Conservation (phyloP, 352 stramenopile species). For the Phytophthora tubulina region DNA sequence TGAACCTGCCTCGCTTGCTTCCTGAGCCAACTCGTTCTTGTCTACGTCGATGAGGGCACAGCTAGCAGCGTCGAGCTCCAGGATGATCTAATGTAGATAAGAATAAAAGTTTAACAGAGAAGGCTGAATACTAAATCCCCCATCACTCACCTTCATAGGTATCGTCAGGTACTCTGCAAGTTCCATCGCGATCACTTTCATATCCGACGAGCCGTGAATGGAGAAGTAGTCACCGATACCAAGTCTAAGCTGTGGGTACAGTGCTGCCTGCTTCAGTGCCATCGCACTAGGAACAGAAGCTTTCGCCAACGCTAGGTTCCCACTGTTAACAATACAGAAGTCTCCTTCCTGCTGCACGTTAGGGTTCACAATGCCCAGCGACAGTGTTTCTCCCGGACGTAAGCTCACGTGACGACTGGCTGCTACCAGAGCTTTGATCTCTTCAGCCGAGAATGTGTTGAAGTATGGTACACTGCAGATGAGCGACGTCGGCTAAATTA, state of each 20-base stretch:
- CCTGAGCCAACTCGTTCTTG: slow-evolving; percentile 44
- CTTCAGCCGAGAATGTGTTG: slow-evolving; percentile 61
- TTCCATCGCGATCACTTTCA: slow-evolving; percentile 79
- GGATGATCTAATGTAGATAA: slow-evolving; percentile 35
- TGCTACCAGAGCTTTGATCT: slow-evolving; percentile 65
- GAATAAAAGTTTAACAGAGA: not conserved
- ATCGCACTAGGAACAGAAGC: slow-evolving; percentile 46
- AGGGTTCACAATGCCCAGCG: slow-evolving; percentile 31
- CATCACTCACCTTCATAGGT: slow-evolving; percentile 48
- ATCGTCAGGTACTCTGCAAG: slow-evolving; percentile 70
- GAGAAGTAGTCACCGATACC: slow-evolving; percentile 80
- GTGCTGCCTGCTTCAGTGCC: slow-evolving; percentile 58
- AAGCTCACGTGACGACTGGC: slow-evolving; percentile 54
- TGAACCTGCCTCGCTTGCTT: slow-evolving; percentile 51
- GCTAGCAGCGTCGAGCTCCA: slow-evolving; percentile 40
- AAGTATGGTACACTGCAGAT: slow-evolving; percentile 85
- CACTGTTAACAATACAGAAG: slow-evolving; percentile 78
- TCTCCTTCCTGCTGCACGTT: slow-evolving; percentile 37
- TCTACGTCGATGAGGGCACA: slow-evolving; percentile 53
- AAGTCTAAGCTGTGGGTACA: slow-evolving; percentile 67
- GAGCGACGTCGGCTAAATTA: slow-evolving; percentile 62
- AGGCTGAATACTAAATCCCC: not conserved
- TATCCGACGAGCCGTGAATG: slow-evolving; percentile 45
- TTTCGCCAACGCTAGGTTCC: slow-evolving; percentile 54
- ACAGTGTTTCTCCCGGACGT: slow-evolving; percentile 62